Evolutionary conservation across 768 basidiomycete genomes (phyloP), one percentile per base, ranked within the genome.

Genomic region (Fibroporia radiculosa): DNA sequence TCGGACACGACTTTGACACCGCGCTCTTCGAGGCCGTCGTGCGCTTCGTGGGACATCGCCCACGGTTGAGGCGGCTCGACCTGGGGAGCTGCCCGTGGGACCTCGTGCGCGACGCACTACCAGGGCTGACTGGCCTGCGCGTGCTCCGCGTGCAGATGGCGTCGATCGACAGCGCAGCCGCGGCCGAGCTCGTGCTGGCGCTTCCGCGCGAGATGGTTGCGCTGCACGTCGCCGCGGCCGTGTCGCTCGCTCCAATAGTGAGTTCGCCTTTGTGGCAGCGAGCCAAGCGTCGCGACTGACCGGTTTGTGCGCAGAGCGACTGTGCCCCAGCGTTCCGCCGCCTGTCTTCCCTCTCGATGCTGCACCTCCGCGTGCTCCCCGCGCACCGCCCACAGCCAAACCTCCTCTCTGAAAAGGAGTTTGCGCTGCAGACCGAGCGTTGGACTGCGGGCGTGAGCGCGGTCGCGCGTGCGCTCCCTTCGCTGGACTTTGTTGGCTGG

Each of bases 401-500:
- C 47, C 59, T 73, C 20, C 71, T 78, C 66, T 72, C 72, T 2
- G 78, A 79, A 53, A 79, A 77, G 52, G 77, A 80, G 32, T 77
- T 73, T 48, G 68, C 67, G 48, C 54, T 75, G 16, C 75, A 81
- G 55, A 78, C 77, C 4, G 76, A 77, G 20, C 40, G 70, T 16
- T 82, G 80, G 78, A 63, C 67, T 28, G 66, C 69, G 24, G 68
- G 63, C 43, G 77, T 73, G 37, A 65, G 73, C 23, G 67, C 65
- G 50, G 69, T 83, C 42, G 78, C 80, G 1, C 58, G 61, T 3
- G 58, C 60, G 22, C 51, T 82, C 0, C 74, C 73, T 3, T 69
- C 70, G 20, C 55, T 83, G 24, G 81, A 83, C 61, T 83, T 82
- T 49, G 58, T 83, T 1, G 81, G 81, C n/a, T 83, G 80, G 80